A percentile compares a stretch with the other conserved stretches of the same genome.
phyloP scores from a whole-genome alignment of 352 stramenopile genomes.

The Globisporangium paroecandrum region DNA sequence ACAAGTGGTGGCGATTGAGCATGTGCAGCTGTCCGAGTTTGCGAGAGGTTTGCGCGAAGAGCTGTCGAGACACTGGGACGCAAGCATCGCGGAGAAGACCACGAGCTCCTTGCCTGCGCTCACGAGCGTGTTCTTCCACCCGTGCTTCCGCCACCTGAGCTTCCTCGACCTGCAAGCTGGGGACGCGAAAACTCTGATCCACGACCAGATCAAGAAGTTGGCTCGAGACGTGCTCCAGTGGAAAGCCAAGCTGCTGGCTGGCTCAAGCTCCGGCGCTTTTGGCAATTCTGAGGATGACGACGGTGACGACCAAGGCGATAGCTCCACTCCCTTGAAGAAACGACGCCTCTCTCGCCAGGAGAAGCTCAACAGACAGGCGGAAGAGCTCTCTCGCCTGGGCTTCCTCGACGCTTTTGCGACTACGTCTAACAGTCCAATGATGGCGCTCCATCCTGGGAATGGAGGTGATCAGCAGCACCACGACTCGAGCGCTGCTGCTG shows the following conservation, averaged over 20 bases:
- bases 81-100: constrained; percentile 2
- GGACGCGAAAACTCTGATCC: constrained; percentile 3
- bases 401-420: constrained; percentile 12
- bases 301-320: background rate
- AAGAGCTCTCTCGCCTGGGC: constrained; percentile 18
- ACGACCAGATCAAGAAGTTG: constrained; percentile 7
- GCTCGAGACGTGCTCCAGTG: constrained; percentile 11
- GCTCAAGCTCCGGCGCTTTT: background rate
- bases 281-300: constrained; percentile 1
- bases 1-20: background rate
- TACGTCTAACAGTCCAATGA: background rate
- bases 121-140: constrained; percentile 23
- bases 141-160: constrained; percentile 24
- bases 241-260: constrained; percentile 5
- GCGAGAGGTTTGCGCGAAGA: constrained; percentile 11
- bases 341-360: constrained; percentile 15
- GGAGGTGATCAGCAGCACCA: background rate
- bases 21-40: constrained; percentile 10
- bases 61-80: constrained; percentile 12
- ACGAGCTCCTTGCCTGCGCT: constrained; percentile 4
- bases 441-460: background rate
- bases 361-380: constrained; percentile 15
- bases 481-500: background rate
- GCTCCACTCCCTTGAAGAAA: constrained; percentile 11
- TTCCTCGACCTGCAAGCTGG: constrained; percentile 8